A percentile compares a stretch with the other conserved stretches of the same genome.
These are phyloP conservation scores for Metarhizium sp. DNA, from an alignment of 2,329 filamentous ascomycete species.

Conservation along the genomic window DNA sequence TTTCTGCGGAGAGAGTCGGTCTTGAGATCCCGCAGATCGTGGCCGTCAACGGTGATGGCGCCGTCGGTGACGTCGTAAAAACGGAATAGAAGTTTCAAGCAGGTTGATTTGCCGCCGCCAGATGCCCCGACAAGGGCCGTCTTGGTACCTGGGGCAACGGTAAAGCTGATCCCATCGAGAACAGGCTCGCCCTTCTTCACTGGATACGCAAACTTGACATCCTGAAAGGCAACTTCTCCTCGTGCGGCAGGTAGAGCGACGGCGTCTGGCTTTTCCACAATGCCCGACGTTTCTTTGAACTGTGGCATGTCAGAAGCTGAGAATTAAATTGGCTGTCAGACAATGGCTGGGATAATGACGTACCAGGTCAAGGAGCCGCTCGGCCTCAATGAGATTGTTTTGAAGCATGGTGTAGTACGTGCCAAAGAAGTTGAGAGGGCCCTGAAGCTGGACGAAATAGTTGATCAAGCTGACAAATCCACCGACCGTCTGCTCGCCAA, in stretches of 20 bases:
- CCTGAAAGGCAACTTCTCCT: slow-evolving; percentile 37
- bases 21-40: slow-evolving; percentile 50
- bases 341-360: slow-evolving; percentile 19
- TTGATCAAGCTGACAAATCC: slow-evolving; percentile 64
- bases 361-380: slow-evolving; percentile 49
- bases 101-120: slow-evolving; percentile 53
- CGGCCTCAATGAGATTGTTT: slow-evolving; percentile 46
- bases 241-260: slow-evolving; percentile 13
- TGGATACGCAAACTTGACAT: slow-evolving; percentile 48
- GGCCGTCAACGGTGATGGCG: slow-evolving; percentile 46
- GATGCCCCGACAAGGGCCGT: slow-evolving; percentile 54
- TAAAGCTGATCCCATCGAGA: slow-evolving; percentile 38
- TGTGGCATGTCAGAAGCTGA: slow-evolving; percentile 21
- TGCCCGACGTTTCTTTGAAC: slow-evolving; percentile 34
- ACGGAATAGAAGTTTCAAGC: slow-evolving; percentile 50
- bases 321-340: slow-evolving; percentile 41
- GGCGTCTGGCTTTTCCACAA: slow-evolving; percentile 32
- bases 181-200: slow-evolving; percentile 32
- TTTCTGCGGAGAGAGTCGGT: slow-evolving; percentile 46
- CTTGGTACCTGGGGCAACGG: slow-evolving; percentile 41
- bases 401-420: slow-evolving; percentile 45
- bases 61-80: slow-evolving; percentile 50
- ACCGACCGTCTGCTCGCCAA: slow-evolving; percentile 44
- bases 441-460: slow-evolving; percentile 64
- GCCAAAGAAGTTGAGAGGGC: slow-evolving; percentile 61